Evolutionary conservation across 2,329 filamentous ascomycete genomes (phyloP).

Genomic region (Neonectria punicea): DNA sequence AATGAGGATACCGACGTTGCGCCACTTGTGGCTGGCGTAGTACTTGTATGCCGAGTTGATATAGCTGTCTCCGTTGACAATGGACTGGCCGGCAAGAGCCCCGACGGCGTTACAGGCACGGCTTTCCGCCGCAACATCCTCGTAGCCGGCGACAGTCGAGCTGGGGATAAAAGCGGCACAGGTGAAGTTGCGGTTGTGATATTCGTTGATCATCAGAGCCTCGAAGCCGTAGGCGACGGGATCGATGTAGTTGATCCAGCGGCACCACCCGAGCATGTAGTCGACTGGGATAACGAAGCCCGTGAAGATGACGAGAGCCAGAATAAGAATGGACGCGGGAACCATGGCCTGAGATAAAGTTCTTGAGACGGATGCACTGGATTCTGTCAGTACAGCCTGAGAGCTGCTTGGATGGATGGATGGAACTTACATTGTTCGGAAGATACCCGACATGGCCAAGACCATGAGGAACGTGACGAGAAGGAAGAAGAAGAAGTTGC

Average conservation of each 20-base stretch:
- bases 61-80: conserved; percentile 60
- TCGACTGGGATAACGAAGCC: conserved; percentile 58
- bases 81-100: conserved; percentile 54
- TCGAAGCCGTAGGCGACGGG: conserved; percentile 76
- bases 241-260: conserved; percentile 76
- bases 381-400: not conserved
- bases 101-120: conserved; percentile 61
- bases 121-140: conserved; percentile 38
- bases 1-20: conserved; percentile 67
- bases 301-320: conserved; percentile 53
- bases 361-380: conserved; percentile 56
- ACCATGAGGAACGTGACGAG: conserved; percentile 63
- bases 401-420: fast-evolving
- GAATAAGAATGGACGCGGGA: conserved; percentile 52
- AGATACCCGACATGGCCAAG: conserved; percentile 73
- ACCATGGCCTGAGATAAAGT: conserved; percentile 62
- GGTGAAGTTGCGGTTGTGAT: conserved; percentile 49
- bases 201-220: conserved; percentile 74
- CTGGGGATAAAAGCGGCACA: conserved; percentile 40
- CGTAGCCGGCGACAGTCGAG: conserved; percentile 46
- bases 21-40: conserved; percentile 60
- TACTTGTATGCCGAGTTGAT: conserved; percentile 61
- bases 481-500: conserved; percentile 59
- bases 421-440: conserved; percentile 50
- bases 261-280: conserved; percentile 71